phyloP scores from a whole-genome alignment of 768 basidiomycete genomes.

The Inosperma sp. region DNA sequence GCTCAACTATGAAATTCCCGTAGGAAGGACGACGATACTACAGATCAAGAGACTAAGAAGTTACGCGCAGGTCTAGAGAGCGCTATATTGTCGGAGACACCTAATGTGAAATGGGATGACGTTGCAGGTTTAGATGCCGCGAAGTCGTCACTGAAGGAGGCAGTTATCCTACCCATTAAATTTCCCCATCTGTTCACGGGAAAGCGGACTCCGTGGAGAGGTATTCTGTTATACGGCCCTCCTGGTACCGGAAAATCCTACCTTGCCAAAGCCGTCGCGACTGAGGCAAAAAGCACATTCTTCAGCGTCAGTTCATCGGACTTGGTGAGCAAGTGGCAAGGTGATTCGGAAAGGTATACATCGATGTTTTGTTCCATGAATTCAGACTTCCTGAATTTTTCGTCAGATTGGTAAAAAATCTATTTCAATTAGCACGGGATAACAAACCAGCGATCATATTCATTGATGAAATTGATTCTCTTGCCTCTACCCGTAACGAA shows the following conservation, averaged over 20 bases:
- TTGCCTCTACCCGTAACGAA: conserved; percentile 91
- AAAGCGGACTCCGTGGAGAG: conserved; percentile 95
- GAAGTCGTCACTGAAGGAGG: conserved; percentile 95
- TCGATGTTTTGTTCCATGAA: neutral
- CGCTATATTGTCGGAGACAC: conserved; percentile 89
- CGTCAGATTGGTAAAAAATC: conserved; percentile 83
- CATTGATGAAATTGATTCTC: conserved; percentile 96
- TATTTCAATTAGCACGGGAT: conserved; percentile 95
- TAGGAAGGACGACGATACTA: conserved; percentile 55
- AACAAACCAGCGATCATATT: conserved; percentile 98
- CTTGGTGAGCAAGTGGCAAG: conserved; percentile 99
- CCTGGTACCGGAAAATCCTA: conserved; percentile 97
- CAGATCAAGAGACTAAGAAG: conserved; percentile 94
- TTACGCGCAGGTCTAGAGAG: conserved; percentile 84
- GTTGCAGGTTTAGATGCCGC: conserved; percentile 95
- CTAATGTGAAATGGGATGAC: conserved; percentile 97
- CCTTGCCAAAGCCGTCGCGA: conserved; percentile 97
- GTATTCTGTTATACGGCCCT: conserved; percentile 94
- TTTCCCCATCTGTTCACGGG: conserved; percentile 98
- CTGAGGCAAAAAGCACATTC: conserved; percentile 98
- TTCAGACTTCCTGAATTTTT: neutral
- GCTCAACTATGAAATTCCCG: neutral
- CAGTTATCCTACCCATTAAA: conserved; percentile 99
- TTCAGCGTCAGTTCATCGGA: conserved; percentile 95
- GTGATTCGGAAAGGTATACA: conserved; percentile 89